Conservation (phyloP, 2,329 filamentous ascomycete species). For the Capronia americana region DNA sequence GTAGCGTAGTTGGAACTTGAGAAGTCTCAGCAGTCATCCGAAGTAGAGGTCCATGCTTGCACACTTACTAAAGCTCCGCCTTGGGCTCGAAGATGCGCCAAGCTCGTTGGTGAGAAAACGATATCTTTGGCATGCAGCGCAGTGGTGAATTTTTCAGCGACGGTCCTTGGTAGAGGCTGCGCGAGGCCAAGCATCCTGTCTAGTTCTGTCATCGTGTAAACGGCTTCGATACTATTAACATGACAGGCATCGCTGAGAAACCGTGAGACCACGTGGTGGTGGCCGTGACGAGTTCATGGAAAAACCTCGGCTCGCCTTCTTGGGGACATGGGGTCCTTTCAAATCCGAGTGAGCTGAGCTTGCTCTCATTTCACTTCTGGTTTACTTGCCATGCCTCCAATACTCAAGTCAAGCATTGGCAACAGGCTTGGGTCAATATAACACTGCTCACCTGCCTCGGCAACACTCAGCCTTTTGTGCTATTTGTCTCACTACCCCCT, state of each 20-base stretch:
- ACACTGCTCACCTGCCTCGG: not conserved
- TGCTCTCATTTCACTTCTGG: not conserved
- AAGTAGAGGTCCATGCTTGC: not conserved
- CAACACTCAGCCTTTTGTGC: not conserved
- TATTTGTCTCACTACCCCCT: not conserved
- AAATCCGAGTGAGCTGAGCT: not conserved
- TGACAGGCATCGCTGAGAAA: not conserved
- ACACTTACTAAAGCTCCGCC: conserved; percentile 33
- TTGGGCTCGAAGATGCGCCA: conserved; percentile 31
- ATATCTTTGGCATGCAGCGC: conserved; percentile 35
- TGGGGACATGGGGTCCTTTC: not conserved
- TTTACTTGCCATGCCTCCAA: not conserved
- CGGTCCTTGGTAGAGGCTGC: conserved; percentile 30
- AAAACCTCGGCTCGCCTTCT: not conserved
- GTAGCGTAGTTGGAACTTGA: conserved; percentile 56
- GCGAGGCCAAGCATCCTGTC: conserved; percentile 25
- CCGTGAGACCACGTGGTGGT: too few species aligned
- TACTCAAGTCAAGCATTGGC: not conserved
- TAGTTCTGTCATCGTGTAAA: conserved; percentile 24
- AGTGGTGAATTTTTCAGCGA: conserved; percentile 33
- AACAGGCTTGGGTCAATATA: not conserved
- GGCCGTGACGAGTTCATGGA: not conserved
- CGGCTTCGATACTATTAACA: not conserved
- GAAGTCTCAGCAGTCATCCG: conserved; percentile 1
- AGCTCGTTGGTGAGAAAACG: conserved; percentile 38